Base-by-base conservation (phyloP, 257 asterid genomes). In the Vinca minor region DNA sequence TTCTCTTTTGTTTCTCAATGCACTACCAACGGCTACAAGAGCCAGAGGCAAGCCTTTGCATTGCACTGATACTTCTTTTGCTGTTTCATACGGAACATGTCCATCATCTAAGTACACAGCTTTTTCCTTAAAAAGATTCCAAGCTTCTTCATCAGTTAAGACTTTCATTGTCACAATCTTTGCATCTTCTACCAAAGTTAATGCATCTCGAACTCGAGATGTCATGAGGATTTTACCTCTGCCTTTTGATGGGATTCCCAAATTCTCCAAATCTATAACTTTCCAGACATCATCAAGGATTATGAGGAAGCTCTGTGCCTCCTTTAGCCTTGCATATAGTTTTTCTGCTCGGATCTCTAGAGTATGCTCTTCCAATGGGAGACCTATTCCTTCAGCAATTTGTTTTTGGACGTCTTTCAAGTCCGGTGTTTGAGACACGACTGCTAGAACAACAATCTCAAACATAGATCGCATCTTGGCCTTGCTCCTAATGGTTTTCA, bases 1-100 rank as follows among this genome's bases (percentile, higher is more conserved):
- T 5, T 23, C 23, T 4, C n/a, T 62, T 25, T 45, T 28, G 13
- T 21, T 2, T 18, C 44, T 63, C 14, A 73, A 64, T 0, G 79
- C 77, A 1, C 14, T 26, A 14, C 71, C 73, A 21, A 76, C 11
- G 8, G 10, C 60, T 36, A 58, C 52, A 28, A 79, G 71, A 13
- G 81, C 79, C 13, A 79, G 36, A 3, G 73, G 84, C 58, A 75
- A 48, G 28, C 78, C 75, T 20, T 23, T 56, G 50, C 81, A 75
- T 67, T 58, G 3, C 4, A 10, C 13, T 41, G 46, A 15, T 10
- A 41, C 17, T 41, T 41, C 3, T 41, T 41, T 41, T 41, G 46
- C 46, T 10, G 17, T 41, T 41, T 41, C 46, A 41, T 1, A 12
- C 13, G 0, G 46, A 41, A 10, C 17, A 38, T 4, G 42, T 38